Conservation (phyloP, 352 stramenopile genomes). For the Globisporangium alternatum region DNA sequence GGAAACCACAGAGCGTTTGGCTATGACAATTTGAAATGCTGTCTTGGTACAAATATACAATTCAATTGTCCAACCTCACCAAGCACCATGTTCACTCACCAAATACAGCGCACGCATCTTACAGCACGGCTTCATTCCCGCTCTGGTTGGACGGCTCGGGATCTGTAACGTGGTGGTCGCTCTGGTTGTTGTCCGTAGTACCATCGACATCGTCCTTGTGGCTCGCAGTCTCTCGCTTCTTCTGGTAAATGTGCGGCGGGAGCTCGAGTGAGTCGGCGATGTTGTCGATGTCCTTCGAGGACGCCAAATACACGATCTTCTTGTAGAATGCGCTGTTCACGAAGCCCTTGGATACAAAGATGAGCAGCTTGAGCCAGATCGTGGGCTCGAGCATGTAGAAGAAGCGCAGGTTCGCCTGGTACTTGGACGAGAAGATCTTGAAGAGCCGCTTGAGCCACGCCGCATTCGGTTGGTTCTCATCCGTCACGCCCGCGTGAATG, state of each 20-base stretch:
- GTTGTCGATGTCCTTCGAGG: constrained; percentile 43
- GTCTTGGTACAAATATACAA: neutral
- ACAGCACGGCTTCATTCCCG: neutral
- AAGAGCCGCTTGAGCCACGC: constrained; percentile 75
- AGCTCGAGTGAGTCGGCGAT: constrained; percentile 47
- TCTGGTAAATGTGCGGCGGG: constrained; percentile 38
- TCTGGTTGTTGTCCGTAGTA: neutral
- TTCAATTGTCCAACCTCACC: neutral
- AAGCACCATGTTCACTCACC: neutral
- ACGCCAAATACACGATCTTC: constrained; percentile 73
- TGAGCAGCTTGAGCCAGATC: constrained; percentile 68
- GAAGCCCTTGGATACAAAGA: constrained; percentile 70
- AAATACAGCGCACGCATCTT: constrained; percentile 5
- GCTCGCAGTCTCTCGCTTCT: neutral
- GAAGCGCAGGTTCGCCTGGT: constrained; percentile 58
- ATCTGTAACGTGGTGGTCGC: too few species aligned
- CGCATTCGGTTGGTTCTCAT: constrained; percentile 51
- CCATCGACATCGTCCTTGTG: neutral
- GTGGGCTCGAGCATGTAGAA: constrained; percentile 81
- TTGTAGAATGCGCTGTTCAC: constrained; percentile 61
- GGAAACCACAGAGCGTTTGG: neutral
- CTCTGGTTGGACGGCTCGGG: constrained; percentile 2
- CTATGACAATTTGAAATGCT: neutral
- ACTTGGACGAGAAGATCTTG: constrained; percentile 51
- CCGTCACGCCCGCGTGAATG: constrained; percentile 42